Evolutionary conservation across 768 basidiomycete genomes (phyloP).

Genomic region (Paxillus rubicundulus): DNA sequence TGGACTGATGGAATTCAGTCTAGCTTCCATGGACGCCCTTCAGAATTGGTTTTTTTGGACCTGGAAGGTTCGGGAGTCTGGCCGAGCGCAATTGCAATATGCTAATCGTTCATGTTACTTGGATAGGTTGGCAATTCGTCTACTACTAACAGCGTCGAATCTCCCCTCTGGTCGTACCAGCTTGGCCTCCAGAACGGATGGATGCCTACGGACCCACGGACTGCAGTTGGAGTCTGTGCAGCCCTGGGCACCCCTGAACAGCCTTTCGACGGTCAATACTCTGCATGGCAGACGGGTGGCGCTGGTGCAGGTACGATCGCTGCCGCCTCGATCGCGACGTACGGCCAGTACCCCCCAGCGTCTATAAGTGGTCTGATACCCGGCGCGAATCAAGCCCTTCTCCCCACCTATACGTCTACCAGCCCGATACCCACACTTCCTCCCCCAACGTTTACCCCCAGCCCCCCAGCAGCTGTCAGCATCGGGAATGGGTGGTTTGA

Average conservation of each 20-base stretch:
- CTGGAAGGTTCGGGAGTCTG: constrained; percentile 51
- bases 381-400: constrained; percentile 31
- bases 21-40: constrained; percentile 64
- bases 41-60: constrained; percentile 78
- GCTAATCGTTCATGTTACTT: background rate
- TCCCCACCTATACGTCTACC: constrained; percentile 68
- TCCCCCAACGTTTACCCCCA: constrained; percentile 49
- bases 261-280: constrained; percentile 52
- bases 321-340: constrained; percentile 39
- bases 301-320: constrained; percentile 49
- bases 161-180: constrained; percentile 70
- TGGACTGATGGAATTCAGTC: constrained; percentile 49
- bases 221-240: constrained; percentile 61
- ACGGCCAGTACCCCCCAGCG: constrained; percentile 53
- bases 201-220: constrained; percentile 73
- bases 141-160: constrained; percentile 43
- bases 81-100: background rate
- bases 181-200: constrained; percentile 72
- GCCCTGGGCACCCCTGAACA: constrained; percentile 44
- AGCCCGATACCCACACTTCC: constrained; percentile 56
- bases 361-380: constrained; percentile 45
- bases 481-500: constrained; percentile 60
- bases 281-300: constrained; percentile 69
- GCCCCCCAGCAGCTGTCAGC: constrained; percentile 37
- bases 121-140: constrained; percentile 56